A percentile compares a stretch with the other conserved stretches of the same genome.
Conservation (phyloP, 306 rosid species). For the Biancaea sappan region DNA sequence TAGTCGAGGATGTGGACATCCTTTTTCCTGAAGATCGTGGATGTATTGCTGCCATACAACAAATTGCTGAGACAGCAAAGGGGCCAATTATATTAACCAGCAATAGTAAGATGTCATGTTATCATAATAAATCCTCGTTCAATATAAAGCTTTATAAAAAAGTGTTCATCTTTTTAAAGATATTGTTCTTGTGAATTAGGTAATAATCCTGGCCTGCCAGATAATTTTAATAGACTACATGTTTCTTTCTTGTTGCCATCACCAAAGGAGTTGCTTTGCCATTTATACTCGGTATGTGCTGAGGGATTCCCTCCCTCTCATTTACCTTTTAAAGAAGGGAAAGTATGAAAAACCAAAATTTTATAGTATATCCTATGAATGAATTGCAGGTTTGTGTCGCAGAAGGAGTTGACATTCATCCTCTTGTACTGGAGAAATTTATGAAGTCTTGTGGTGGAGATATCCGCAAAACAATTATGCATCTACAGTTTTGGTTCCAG, state of each 20-base stretch:
- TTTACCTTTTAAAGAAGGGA: slow-evolving; percentile 18
- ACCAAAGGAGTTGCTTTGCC: slow-evolving; percentile 63
- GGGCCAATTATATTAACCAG: slow-evolving; percentile 92
- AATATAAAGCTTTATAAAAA: slow-evolving; percentile 25
- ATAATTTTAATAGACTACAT: slow-evolving; percentile 50
- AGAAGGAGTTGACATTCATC: slow-evolving; percentile 56
- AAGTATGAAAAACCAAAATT: slow-evolving; percentile 19
- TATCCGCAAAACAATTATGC: slow-evolving; percentile 78
- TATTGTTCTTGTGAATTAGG: slow-evolving; percentile 57
- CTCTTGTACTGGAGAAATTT: slow-evolving; percentile 61
- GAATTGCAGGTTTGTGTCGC: slow-evolving; percentile 70
- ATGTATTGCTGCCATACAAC: slow-evolving; percentile 74
- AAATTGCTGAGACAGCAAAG: slow-evolving; percentile 72
- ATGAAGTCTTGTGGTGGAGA: slow-evolving; percentile 65
- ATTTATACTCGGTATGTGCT: slow-evolving; percentile 64
- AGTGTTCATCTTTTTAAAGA: slow-evolving; percentile 9
- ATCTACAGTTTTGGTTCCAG: slow-evolving; percentile 96
- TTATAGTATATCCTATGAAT: slow-evolving; percentile 28
- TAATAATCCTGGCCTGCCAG: slow-evolving; percentile 60
- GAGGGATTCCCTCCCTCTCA: slow-evolving; percentile 10
- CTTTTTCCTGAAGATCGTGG: slow-evolving; percentile 85
- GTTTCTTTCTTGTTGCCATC: slow-evolving; percentile 68
- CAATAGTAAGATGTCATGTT: slow-evolving; percentile 73
- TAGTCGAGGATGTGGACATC: slow-evolving; percentile 87
- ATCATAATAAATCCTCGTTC: slow-evolving; percentile 22